Conservation (phyloP, 441 rosid species). For the Daphne laureola region DNA sequence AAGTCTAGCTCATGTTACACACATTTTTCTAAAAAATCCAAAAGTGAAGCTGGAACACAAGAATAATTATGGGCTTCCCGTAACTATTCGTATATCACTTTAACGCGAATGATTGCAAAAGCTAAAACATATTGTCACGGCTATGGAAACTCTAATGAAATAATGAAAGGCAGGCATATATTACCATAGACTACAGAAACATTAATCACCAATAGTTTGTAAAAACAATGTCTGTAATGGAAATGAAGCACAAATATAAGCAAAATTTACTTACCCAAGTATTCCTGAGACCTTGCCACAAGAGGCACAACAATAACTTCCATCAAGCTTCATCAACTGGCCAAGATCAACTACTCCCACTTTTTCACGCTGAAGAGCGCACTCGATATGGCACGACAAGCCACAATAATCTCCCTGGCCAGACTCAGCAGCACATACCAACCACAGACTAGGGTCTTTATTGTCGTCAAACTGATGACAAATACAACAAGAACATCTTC, state of each 20-base stretch:
- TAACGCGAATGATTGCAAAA: not conserved
- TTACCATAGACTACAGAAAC: not conserved
- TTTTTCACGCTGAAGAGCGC: slow-evolving; percentile 78
- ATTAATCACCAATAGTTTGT: not conserved
- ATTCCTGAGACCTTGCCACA: slow-evolving; percentile 97
- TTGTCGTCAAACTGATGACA: slow-evolving; percentile 92
- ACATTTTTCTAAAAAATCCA: slow-evolving; percentile 1
- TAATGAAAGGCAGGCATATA: not conserved
- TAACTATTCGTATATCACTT: not conserved
- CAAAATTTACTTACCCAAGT: slow-evolving; percentile 49
- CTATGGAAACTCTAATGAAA: not conserved
- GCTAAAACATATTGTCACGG: too few species aligned
- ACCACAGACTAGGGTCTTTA: slow-evolving; percentile 98
- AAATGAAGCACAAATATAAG: slow-evolving; percentile 5
- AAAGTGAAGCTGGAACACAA: not conserved
- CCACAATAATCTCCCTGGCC: slow-evolving; percentile 75
- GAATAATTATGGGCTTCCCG: not conserved
- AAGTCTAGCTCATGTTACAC: not conserved
- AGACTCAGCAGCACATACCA: slow-evolving; percentile 76
- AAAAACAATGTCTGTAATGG: slow-evolving; percentile 2
- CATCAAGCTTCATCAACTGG: slow-evolving; percentile 92
- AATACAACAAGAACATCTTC: slow-evolving; percentile 94
- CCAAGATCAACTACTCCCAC: slow-evolving; percentile 81
- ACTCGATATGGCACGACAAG: slow-evolving; percentile 84
- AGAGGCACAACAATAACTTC: slow-evolving; percentile 92